Base-by-base conservation (phyloP, 192 early-diverging fungal genomes). In the Umbelopsis sp. region DNA sequence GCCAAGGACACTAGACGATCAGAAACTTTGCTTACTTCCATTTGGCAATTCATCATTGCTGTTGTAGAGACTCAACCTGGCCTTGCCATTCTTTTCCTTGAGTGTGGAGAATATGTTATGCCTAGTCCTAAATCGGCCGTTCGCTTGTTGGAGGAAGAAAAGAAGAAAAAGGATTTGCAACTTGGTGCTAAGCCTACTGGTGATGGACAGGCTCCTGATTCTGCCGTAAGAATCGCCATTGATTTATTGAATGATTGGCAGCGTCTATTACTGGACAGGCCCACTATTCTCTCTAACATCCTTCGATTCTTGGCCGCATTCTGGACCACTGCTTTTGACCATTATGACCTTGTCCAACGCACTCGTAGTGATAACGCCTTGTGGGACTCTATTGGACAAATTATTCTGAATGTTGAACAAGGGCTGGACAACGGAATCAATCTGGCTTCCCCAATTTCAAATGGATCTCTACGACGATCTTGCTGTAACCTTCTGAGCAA, bases 21-120 rank as follows among this genome's bases (percentile, higher is more conserved):
- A 5, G 77, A 78, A 31, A 14, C 21, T 17, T 14, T 78, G 2
- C 31, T 78, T 7, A 65, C 77, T 31, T 77, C 82, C 2, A 80
- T 85, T 14, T 83, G 84, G 80, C 78, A 79, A 38, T 77, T 87
- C 12, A 76, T 87, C 47, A 80, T 81, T 25, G 67, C 81, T 43
- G 56, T 81, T 8, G 32, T 83, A n/a, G 75, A 83, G 31, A 77
- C 73, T 0, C 84, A 85, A 29, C 75, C 82, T 10, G 83, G 81
- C 22, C 65, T 87, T 3, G 77, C 77, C 1, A 72, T 78, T 44
- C 45, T 83, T 12, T 78, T 78, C 41, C 56, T 78, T 21, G 77
- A 78, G 34, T 71, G 65, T 67, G 73, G 73, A 3, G 73, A 74
- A 41, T 59, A 54, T 8, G 68, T 74, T 54, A 68, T 74, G 76